A percentile compares a stretch with the other conserved stretches of the same genome.
Conservation (phyloP, 441 rosid species). For the Pelargonium cotyledonis region DNA sequence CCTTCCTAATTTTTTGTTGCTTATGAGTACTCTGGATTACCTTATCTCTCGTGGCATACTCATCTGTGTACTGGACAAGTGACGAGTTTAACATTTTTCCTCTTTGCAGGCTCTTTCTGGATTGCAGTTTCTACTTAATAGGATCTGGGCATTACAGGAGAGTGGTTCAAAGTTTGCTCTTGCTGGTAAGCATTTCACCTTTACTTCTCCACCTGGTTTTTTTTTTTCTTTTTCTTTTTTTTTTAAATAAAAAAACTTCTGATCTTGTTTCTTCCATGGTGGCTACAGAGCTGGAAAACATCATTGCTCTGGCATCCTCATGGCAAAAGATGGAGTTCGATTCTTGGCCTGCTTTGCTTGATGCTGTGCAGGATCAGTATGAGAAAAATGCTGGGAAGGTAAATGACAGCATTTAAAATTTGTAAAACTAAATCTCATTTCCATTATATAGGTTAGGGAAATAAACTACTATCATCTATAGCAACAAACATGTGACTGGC, state of each 20-base stretch:
- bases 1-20: neutral
- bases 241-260: neutral
- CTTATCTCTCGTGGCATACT: neutral
- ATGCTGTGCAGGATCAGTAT: slow-evolving; percentile 75
- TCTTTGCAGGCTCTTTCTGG: slow-evolving; percentile 73
- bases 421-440: slow-evolving; percentile 16
- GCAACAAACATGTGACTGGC: neutral
- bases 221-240: neutral
- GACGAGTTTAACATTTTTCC: slow-evolving; percentile 17
- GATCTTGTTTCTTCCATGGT: slow-evolving; percentile 8
- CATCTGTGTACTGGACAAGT: neutral
- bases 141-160: slow-evolving; percentile 48
- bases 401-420: slow-evolving; percentile 16
- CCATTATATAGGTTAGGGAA: neutral
- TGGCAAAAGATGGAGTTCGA: slow-evolving; percentile 93
- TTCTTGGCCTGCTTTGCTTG: slow-evolving; percentile 78
- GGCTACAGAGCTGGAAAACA: slow-evolving; percentile 45
- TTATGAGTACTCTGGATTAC: neutral
- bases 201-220: neutral
- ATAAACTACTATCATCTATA: neutral
- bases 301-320: slow-evolving; percentile 50
- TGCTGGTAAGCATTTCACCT: slow-evolving; percentile 45
- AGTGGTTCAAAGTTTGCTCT: slow-evolving; percentile 65
- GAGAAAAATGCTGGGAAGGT: slow-evolving; percentile 86
- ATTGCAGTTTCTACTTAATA: slow-evolving; percentile 69